phyloP scores from a whole-genome alignment of 1,284 basidiomycete species.

The Anthracocystis setariae region DNA sequence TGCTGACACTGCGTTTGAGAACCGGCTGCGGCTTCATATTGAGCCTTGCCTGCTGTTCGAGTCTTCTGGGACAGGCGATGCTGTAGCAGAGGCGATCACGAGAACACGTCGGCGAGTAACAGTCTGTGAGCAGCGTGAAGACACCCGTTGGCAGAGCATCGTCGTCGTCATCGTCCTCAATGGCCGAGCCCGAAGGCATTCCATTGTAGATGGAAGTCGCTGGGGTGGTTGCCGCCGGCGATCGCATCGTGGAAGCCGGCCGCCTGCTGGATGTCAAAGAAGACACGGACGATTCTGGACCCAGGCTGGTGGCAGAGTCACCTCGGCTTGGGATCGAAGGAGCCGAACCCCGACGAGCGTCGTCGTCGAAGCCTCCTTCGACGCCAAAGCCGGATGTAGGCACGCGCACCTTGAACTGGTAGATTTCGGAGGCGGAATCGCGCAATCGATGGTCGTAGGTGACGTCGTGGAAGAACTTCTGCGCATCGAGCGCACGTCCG shows the following conservation, averaged over 20 bases:
- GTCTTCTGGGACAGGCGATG: slow-evolving; percentile 90
- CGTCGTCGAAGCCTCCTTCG: slow-evolving; percentile 44
- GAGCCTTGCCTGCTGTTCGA: slow-evolving; percentile 91
- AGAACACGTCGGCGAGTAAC: slow-evolving; percentile 97
- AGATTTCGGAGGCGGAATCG: slow-evolving; percentile 88
- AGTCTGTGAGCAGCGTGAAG: slow-evolving; percentile 95
- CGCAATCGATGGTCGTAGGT: slow-evolving; percentile 96
- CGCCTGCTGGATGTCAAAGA: slow-evolving; percentile 58
- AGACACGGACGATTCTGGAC: slow-evolving; percentile 35
- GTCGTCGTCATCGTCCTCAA: slow-evolving; percentile 69
- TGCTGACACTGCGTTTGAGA: slow-evolving; percentile 77
- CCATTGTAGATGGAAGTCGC: slow-evolving; percentile 63
- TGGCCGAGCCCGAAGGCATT: slow-evolving; percentile 30
- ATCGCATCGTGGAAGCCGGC: slow-evolving; percentile 51
- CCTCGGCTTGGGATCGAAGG: slow-evolving; percentile 23
- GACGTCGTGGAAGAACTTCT: slow-evolving; percentile 99
- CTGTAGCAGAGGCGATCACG: slow-evolving; percentile 92
- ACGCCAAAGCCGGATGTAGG: slow-evolving; percentile 72
- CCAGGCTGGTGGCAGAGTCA: slow-evolving; percentile 40
- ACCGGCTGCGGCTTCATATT: slow-evolving; percentile 89
- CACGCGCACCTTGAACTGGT: slow-evolving; percentile 83
- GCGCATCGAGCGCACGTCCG: slow-evolving; percentile 92
- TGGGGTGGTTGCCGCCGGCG: slow-evolving; percentile 50
- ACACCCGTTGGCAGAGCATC: slow-evolving; percentile 87
- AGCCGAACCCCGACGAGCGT: slow-evolving; percentile 23